Conservation (phyloP, 177 flowering plant species). For the Vitis hybrid region DNA sequence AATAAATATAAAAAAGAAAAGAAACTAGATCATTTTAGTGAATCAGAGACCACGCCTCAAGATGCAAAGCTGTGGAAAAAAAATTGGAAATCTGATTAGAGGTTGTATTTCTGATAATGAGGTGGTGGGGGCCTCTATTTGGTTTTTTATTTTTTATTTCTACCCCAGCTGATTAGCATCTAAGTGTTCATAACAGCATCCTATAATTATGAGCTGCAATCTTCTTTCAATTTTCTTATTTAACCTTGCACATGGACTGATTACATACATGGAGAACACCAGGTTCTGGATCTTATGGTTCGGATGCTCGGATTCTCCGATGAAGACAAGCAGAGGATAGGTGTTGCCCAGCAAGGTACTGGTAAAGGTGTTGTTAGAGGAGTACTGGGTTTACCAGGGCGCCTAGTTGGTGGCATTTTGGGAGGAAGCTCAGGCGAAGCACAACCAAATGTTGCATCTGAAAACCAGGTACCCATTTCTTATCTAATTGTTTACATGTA, state of each 20-base stretch:
- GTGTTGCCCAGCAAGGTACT: slow-evolving; percentile 82
- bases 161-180: too few relatives aligned
- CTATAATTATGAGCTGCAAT: too few relatives aligned
- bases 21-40: too few relatives aligned
- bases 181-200: too few relatives aligned
- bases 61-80: too few relatives aligned
- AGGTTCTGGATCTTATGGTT: slow-evolving; percentile 98
- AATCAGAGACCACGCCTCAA: too few relatives aligned
- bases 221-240: too few relatives aligned
- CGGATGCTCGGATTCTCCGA: slow-evolving; percentile 96
- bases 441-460: slow-evolving; percentile 51
- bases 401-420: slow-evolving; percentile 92
- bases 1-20: too few relatives aligned
- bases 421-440: slow-evolving; percentile 68
- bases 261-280: neutral
- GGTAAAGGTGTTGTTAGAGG: slow-evolving; percentile 99
- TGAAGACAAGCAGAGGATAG: slow-evolving; percentile 95
- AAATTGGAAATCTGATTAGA: neutral
- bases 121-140: neutral
- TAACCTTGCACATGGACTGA: too few relatives aligned
- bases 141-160: too few relatives aligned
- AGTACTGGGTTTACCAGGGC: slow-evolving; percentile 92
- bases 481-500: too few relatives aligned
- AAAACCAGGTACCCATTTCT: slow-evolving; percentile 58
- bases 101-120: neutral